Percentiles rank a stretch among this genome's conserved stretches.
These are phyloP conservation scores for Emericellopsis atlantica DNA, from an alignment of 2,329 filamentous ascomycete genomes.

Conservation along the genomic window DNA sequence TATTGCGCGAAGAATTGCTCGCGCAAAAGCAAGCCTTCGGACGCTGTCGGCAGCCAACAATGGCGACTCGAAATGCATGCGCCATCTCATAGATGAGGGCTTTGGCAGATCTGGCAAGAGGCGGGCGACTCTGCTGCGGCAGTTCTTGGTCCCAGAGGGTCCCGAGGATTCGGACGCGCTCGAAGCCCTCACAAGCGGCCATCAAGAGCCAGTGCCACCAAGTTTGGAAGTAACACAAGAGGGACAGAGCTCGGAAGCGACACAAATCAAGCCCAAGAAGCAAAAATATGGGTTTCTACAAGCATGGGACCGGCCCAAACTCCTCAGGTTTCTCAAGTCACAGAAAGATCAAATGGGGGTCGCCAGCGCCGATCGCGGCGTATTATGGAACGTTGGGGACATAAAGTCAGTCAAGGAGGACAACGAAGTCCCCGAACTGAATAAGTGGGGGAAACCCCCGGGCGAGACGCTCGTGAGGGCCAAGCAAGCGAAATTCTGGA, in stretches of 20 bases:
- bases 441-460: slow-evolving; percentile 36
- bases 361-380: slow-evolving; percentile 1
- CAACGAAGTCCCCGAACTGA: slow-evolving; percentile 22
- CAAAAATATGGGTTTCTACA: slow-evolving; percentile 23
- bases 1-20: slow-evolving; percentile 18
- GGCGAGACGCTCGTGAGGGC: slow-evolving; percentile 23
- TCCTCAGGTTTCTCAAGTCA: slow-evolving; percentile 25
- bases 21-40: slow-evolving; percentile 29
- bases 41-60: slow-evolving; percentile 38
- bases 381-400: too few species aligned
- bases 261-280: background rate
- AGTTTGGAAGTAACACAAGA: background rate
- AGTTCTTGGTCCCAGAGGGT: slow-evolving; percentile 21
- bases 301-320: slow-evolving; percentile 33
- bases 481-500: slow-evolving; percentile 36
- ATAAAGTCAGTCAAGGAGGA: slow-evolving; percentile 20
- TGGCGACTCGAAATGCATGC: slow-evolving; percentile 34
- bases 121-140: slow-evolving; percentile 31
- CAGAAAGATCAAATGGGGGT: slow-evolving; percentile 22
- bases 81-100: slow-evolving; percentile 29
- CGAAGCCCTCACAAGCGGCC: slow-evolving; percentile 8
- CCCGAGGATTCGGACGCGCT: slow-evolving; percentile 28
- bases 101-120: slow-evolving; percentile 41
- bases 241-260: slow-evolving; percentile 5
- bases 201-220: background rate